Evolutionary conservation across 257 asterid genomes (phyloP), one percentile per base, ranked within the genome.

Genomic region (Primulina tabacum): DNA sequence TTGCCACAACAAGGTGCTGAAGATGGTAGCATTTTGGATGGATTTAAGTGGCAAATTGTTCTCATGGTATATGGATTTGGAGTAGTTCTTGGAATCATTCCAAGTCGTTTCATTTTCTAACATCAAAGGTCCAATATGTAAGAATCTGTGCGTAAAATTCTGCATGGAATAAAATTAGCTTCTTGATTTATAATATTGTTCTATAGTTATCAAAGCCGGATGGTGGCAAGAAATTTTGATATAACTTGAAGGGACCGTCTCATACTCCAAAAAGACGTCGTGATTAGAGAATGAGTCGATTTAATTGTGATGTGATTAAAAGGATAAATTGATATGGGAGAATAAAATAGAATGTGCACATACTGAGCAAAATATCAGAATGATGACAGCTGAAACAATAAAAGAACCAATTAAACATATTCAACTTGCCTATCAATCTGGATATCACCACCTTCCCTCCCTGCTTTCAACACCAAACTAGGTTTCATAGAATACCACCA

Each of bases 31-130:
- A 56, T 73, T 40, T 5, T 73, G 5, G 57, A 47, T 11, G 77
- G 68, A 18, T 38, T 66, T 73, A 59, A 26, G 3, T 73, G 64
- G 73, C 33, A 65, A 57, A 35, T 10, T 56, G 35, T 73, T 65
- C 17, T 32, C 10, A 21, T 65, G 62, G 67, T 67, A 0, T 65
- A 65, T 65, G 77, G 77, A 38, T 58, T 43, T 64, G 77, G 77
- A 17, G 6, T 29, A 1, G 0, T 57, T 0, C 2, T 65, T 17
- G 72, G 72, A 5, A 50, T 30, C 11, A 20, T 24, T 3, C 0
- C n/a, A 3, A 66, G 77, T 24, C 35, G 21, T 53, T 53, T 67
- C 16, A 50, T 67, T 53, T 18, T 21, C 5, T 8, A 5, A 57
- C 62, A 6, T 57, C 28, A 2, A 56, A 7, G 4, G 11, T 56